Base-by-base conservation (phyloP, 768 basidiomycete species). In the Panellus pusillus region DNA sequence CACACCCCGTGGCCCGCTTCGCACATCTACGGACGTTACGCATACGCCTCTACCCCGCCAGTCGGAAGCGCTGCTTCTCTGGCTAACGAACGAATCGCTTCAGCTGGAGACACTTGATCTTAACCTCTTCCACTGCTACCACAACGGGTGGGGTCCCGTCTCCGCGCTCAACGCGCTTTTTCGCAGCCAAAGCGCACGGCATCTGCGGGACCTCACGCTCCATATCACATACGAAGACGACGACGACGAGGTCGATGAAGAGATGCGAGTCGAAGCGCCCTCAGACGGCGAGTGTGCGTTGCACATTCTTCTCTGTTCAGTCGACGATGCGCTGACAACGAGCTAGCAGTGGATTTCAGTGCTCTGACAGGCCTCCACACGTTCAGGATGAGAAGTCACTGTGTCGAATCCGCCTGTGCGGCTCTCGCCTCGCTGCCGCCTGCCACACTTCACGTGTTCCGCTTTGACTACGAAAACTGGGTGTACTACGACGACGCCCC, bases 141-240 rank as follows among this genome's bases (percentile, higher is more conserved):
- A 51, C 14, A 52, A 56, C 19, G 55, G 55, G 1, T 56, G 55
- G 55, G 55, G 55, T 2, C 55, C 55, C 0, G 46, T 56, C 13
- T 6, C 17, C 8, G 39, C 55, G 2, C 6, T 56, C 2, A 47
- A 56, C 9, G n/a, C 55, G 29, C 28, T 44, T 36, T 40, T 56
- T 8, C 24, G 11, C 32, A 32, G 49, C 4, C 29, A 17, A 14
- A 35, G 32, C 18, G 45, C 29, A 4, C 39, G 15, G 1, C 27
- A 36, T 37, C n/a, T 56, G 28, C 44, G 27, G 14, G 3, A 36
- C 28, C 27, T 56, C 14, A 19, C 31, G 9, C 27, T 56, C 1
- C 35, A 20, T 11, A 9, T 56, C 20, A 39, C 20, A 2, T 52
- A 47, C 19, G 55, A 55, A 8, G 47, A 56, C 20, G 31, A 13